These are phyloP conservation scores for Scheffersomyces ergatensis DNA, from an alignment of 805 yeast genomes.

Conservation along the genomic window DNA sequence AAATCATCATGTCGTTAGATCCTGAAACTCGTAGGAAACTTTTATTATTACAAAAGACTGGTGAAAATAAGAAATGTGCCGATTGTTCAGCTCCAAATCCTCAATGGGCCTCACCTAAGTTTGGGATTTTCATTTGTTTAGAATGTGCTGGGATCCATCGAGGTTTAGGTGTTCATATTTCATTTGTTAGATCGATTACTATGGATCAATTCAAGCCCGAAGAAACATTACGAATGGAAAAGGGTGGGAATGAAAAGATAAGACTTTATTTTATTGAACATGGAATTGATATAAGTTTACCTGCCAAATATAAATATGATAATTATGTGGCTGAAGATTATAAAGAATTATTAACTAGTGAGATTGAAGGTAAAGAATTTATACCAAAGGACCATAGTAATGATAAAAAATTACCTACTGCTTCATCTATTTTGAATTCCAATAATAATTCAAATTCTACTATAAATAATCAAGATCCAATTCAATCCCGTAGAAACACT, in stretches of 20 bases:
- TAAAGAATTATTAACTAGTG: constrained; percentile 73
- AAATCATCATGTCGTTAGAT: constrained; percentile 65
- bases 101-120: constrained; percentile 99
- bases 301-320: constrained; percentile 75
- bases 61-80: constrained; percentile 75
- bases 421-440: constrained; percentile 1
- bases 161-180: constrained; percentile 94
- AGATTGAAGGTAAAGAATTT: constrained; percentile 71
- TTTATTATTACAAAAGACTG: constrained; percentile 71
- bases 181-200: constrained; percentile 93
- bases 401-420: constrained; percentile 39
- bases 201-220: constrained; percentile 98
- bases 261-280: constrained; percentile 63
- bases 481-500: constrained; percentile 42
- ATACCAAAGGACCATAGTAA: constrained; percentile 57
- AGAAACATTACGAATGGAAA: constrained; percentile 85
- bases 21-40: constrained; percentile 88
- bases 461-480: constrained; percentile 19
- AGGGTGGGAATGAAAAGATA: constrained; percentile 87
- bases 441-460: constrained; percentile 6
- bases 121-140: constrained; percentile 93
- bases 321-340: constrained; percentile 94
- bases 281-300: constrained; percentile 64
- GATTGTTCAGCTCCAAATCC: constrained; percentile 97
- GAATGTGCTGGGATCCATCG: constrained; percentile 98